These are phyloP conservation scores for Tylopilus plumbeoviolaceoides DNA, from an alignment of 768 basidiomycete genomes.

Conservation along the genomic window DNA sequence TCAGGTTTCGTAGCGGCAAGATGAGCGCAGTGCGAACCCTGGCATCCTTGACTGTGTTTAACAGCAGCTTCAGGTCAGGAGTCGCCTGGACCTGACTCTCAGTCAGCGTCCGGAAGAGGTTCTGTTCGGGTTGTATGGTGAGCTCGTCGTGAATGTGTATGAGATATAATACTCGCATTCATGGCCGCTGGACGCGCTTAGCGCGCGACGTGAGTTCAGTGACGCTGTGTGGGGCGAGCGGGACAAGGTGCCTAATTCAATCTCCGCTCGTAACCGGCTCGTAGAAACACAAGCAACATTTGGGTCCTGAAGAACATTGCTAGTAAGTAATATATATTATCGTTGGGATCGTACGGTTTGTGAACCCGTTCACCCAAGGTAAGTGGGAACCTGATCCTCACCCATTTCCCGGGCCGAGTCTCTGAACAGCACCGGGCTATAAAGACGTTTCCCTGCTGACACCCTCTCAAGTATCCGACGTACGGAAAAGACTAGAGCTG, in stretches of 20 bases:
- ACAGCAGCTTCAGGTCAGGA: slow-evolving; percentile 73
- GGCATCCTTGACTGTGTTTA: slow-evolving; percentile 82
- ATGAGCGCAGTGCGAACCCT: slow-evolving; percentile 56
- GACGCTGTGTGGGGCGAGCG: slow-evolving; percentile 32
- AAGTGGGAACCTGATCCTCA: too few species aligned
- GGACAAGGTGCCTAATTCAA: slow-evolving; percentile 28
- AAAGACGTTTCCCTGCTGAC: neutral
- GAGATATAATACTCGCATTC: slow-evolving; percentile 16
- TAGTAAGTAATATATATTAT: too few species aligned
- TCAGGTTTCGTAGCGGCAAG: slow-evolving; percentile 17
- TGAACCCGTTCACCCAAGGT: too few species aligned
- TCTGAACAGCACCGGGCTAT: neutral
- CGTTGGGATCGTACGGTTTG: too few species aligned
- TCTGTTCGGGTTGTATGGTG: slow-evolving; percentile 41
- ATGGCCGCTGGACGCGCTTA: slow-evolving; percentile 25
- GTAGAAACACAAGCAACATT: neutral
- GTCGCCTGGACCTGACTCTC: slow-evolving; percentile 64
- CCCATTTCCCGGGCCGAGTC: neutral
- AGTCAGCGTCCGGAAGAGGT: slow-evolving; percentile 85
- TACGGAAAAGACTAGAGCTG: neutral
- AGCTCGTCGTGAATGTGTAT: neutral
- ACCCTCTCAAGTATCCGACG: neutral
- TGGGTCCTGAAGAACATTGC: too few species aligned
- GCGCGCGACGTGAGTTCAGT: slow-evolving; percentile 26
- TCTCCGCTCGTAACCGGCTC: slow-evolving; percentile 23